phyloP scores from a whole-genome alignment of 306 rosid species.

The Aeschynomene evenia region DNA sequence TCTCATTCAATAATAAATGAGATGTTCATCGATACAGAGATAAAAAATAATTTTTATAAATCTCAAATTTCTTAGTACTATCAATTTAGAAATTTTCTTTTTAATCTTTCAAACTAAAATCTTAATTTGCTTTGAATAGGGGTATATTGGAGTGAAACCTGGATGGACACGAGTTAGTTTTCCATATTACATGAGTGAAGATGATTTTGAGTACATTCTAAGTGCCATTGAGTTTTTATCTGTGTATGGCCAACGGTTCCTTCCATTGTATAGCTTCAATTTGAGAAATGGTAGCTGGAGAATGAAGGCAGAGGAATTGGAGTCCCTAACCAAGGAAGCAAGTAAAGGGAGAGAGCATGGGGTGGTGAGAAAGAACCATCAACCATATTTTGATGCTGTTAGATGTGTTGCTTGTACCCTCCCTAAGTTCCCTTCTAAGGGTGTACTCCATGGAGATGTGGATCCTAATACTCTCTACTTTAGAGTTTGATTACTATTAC shows the following conservation, averaged over 20 bases:
- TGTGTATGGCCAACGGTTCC: constrained; percentile 68
- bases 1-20: no score
- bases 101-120: no score
- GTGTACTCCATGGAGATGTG: constrained; percentile 40
- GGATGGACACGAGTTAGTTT: constrained; percentile 92
- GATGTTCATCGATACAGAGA: no score
- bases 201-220: constrained; percentile 73
- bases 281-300: constrained; percentile 64
- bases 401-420: constrained; percentile 48
- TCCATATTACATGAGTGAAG: constrained; percentile 74
- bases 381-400: constrained; percentile 45
- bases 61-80: no score
- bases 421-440: constrained; percentile 58
- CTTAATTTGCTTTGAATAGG: constrained; percentile 35
- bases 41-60: no score
- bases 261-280: constrained; percentile 62
- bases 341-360: constrained; percentile 1
- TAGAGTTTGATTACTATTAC: constrained; percentile 43
- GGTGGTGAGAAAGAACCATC: constrained; percentile 22
- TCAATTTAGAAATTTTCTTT: no score
- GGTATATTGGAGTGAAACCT: constrained; percentile 74
- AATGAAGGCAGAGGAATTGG: constrained; percentile 43
- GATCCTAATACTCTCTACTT: constrained; percentile 42
- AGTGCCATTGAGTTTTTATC: constrained; percentile 75
- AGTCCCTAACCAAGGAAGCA: constrained; percentile 22